Evolutionary conservation across 495 filamentous ascomycete species (phyloP).

Genomic region (Cetradonia linearis): DNA sequence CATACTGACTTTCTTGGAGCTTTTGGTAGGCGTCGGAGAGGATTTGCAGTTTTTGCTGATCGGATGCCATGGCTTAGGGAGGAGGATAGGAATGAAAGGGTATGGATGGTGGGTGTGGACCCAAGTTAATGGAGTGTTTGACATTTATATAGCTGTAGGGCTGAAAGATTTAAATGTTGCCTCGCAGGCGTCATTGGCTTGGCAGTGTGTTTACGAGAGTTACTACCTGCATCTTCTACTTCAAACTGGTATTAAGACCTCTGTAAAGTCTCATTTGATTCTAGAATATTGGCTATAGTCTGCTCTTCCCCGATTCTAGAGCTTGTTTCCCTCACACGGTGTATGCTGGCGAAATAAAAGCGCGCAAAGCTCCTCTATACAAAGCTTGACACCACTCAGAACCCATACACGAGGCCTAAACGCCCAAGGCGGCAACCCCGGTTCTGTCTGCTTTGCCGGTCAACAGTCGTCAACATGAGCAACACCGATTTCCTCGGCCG

Average conservation of each 20-base stretch:
- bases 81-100: too few relatives aligned
- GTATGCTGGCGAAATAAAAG: background rate
- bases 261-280: background rate
- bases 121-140: background rate
- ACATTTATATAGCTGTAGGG: background rate
- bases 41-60: slow-evolving; percentile 59
- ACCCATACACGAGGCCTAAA: background rate
- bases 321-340: background rate
- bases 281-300: background rate
- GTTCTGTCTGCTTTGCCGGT: background rate
- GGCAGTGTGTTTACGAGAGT: slow-evolving; percentile 9
- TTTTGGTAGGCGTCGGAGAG: slow-evolving; percentile 82
- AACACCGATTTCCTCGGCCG: slow-evolving; percentile 94
- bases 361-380: background rate
- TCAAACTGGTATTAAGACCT: too few relatives aligned
- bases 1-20: slow-evolving; percentile 59
- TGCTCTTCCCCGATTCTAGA: too few relatives aligned
- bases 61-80: slow-evolving; percentile 27
- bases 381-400: background rate
- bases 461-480: slow-evolving; percentile 61
- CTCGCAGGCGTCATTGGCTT: slow-evolving; percentile 8
- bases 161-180: background rate
- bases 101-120: background rate
- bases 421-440: too few relatives aligned
- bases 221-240: background rate